Evolutionary conservation across 306 rosid species (phyloP).

Genomic region (Gleditsia sinensis): DNA sequence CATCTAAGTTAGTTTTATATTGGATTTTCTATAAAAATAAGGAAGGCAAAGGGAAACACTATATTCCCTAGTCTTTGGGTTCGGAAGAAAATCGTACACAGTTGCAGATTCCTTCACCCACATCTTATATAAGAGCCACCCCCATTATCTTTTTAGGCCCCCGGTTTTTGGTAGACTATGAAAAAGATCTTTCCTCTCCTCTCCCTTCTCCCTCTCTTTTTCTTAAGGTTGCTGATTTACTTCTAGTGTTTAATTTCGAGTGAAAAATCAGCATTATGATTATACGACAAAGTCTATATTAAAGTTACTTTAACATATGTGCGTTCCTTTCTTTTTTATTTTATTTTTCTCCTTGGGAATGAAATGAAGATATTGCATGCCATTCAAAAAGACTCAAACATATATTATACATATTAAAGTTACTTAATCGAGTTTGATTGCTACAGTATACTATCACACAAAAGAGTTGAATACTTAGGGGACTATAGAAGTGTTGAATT

Average conservation of each 20-base stretch:
- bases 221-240: neutral
- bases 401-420: neutral
- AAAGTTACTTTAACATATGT: neutral
- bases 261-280: neutral
- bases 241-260: neutral
- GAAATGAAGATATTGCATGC: neutral
- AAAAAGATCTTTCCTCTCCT: conserved; percentile 35
- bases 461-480: neutral
- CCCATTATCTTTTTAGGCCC: conserved; percentile 78
- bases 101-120: conserved; percentile 63
- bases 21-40: conserved; percentile 31
- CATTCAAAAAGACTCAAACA: neutral
- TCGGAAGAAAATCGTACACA: conserved; percentile 75
- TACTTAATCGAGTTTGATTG: conserved; percentile 20
- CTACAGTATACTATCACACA: neutral
- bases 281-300: neutral
- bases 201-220: neutral
- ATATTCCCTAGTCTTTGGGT: conserved; percentile 74
- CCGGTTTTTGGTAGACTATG: conserved; percentile 49
- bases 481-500: neutral
- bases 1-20: conserved; percentile 37
- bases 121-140: too few relatives aligned
- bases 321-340: neutral
- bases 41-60: conserved; percentile 43
- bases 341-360: neutral